Evolutionary conservation across 495 filamentous ascomycete species (phyloP), one percentile per base, ranked within the genome.

Genomic region (Cercophora sp.): DNA sequence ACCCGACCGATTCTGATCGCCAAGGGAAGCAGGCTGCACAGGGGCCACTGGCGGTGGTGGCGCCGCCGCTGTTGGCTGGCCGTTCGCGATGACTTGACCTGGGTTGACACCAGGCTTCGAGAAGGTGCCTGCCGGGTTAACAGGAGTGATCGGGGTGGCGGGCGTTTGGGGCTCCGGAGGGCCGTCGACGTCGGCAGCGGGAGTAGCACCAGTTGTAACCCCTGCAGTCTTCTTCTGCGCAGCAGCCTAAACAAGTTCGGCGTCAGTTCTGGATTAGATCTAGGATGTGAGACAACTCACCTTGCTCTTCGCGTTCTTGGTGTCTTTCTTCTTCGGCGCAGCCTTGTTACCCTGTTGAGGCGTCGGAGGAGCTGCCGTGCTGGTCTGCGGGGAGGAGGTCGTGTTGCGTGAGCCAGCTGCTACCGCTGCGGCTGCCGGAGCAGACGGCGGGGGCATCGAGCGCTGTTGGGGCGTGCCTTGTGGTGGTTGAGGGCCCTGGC

Each of bases 371-470:
- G 89, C 87, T 34, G 89, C 82, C 35, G 70, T 78, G 46, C 71
- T 73, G 31, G 86, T 83, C 57, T 91, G 87, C 24, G 91, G 92
- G 34, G 91, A 94, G 34, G 87, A 78, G 3, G 89, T 88, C 78
- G 81, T 34, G 81, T 78, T 56, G 86, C 83, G 80, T 22, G 79
- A 72, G 40, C 66, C 71, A 45, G 67, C 58, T 27, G 56, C 65
- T 13, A 44, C 55, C 8, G 77, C 74, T 36, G 75, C 79, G 19
- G 77, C 77, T 48, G 79, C 74, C 10, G 86, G 77, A 5, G 88
- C 88, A 20, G 85, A 87, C 52, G 88, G 86, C n/a, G 93, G 92
- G 37, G 88, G 89, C 91, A 96, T 96, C 3, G 79, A 70, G 34
- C 84, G 78, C 67, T 89, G 87, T 62, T 89, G 86, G 3, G 89